Evolutionary conservation across 2,329 filamentous ascomycete species (phyloP).

Genomic region (Fusarium tricinctum): DNA sequence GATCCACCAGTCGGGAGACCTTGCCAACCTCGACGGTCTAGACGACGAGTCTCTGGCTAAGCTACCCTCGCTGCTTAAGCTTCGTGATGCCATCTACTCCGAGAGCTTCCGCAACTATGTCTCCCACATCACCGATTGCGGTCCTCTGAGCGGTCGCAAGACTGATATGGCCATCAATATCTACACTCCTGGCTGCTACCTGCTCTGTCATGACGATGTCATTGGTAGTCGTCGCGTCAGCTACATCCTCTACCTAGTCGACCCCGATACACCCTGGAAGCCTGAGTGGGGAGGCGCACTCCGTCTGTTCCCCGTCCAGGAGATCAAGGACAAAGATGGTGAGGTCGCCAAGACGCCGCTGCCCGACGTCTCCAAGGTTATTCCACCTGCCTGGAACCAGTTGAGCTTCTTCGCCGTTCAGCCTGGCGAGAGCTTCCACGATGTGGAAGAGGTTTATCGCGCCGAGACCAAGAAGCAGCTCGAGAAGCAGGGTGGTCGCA

Average conservation of each 20-base stretch:
- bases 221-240: conserved; percentile 96
- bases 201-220: conserved; percentile 98
- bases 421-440: conserved; percentile 98
- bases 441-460: conserved; percentile 97
- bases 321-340: conserved; percentile 73
- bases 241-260: conserved; percentile 96
- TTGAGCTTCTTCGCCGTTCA: conserved; percentile 98
- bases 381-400: conserved; percentile 97
- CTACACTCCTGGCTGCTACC: conserved; percentile 94
- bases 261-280: conserved; percentile 92
- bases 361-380: conserved; percentile 82
- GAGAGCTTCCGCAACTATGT: conserved; percentile 90
- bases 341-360: conserved; percentile 83
- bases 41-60: conserved; percentile 87
- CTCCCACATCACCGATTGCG: conserved; percentile 85
- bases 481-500: conserved; percentile 77
- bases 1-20: conserved; percentile 97
- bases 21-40: conserved; percentile 95
- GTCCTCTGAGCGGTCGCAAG: conserved; percentile 89
- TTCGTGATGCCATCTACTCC: conserved; percentile 97
- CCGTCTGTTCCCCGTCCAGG: conserved; percentile 82
- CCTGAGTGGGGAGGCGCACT: conserved; percentile 93
- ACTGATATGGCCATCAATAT: conserved; percentile 99
- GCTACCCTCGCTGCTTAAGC: conserved; percentile 87
- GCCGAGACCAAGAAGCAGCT: conserved; percentile 70